Percentiles rank a stretch among this genome's conserved stretches.
Evolutionary conservation across 192 early-diverging fungal genomes (phyloP).

Genomic region (Gaertneriomyces sp.): DNA sequence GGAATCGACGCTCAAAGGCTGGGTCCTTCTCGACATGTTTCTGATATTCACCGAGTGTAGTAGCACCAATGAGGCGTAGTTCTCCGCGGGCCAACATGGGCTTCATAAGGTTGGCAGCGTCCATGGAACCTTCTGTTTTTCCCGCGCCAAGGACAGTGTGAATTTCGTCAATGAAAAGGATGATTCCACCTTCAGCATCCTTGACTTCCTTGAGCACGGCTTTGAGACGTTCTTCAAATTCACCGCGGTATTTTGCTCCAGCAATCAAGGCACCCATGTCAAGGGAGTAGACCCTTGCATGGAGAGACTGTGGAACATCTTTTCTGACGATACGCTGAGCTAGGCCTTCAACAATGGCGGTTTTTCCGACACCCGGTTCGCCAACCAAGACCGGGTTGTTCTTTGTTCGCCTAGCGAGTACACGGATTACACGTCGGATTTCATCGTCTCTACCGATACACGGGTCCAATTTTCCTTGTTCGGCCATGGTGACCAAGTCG

Average conservation of each 20-base stretch:
- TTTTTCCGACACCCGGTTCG: conserved; percentile 74
- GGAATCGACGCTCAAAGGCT: conserved; percentile 78
- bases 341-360: conserved; percentile 86
- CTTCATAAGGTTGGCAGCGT: conserved; percentile 95
- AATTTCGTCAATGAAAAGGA: conserved; percentile 98
- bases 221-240: conserved; percentile 98
- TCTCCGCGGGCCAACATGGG: conserved; percentile 98
- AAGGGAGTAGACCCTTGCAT: conserved; percentile 78
- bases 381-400: conserved; percentile 89
- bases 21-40: conserved; percentile 86
- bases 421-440: conserved; percentile 91
- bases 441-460: conserved; percentile 96
- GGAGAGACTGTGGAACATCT: conserved; percentile 86
- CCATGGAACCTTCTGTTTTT: conserved; percentile 85
- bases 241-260: conserved; percentile 94
- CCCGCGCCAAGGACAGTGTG: conserved; percentile 94
- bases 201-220: conserved; percentile 92
- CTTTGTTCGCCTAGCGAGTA: conserved; percentile 83
- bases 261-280: conserved; percentile 94
- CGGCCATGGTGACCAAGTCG: conserved; percentile 78
- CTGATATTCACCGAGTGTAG: conserved; percentile 92
- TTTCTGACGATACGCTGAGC: conserved; percentile 89
- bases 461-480: conserved; percentile 90
- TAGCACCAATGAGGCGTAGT: conserved; percentile 92
- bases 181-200: conserved; percentile 81